phyloP scores from a whole-genome alignment of 169 alveolate species.

The Perkinsus chesapeaki region DNA sequence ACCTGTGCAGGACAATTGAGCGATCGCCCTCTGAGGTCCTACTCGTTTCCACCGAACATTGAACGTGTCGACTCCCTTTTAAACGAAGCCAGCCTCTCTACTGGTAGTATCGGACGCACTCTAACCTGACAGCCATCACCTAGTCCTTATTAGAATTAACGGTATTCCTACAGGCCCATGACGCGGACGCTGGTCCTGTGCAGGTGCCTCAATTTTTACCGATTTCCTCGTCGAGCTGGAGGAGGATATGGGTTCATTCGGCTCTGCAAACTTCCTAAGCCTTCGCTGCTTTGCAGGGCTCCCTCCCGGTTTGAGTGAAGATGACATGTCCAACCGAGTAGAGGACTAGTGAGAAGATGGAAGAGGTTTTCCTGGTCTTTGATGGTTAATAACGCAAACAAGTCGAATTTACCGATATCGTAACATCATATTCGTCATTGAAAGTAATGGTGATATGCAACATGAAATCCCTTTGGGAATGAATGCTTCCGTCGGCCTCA shows the following conservation, averaged over 20 bases:
- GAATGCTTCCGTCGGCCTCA: background rate
- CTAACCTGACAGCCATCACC: background rate
- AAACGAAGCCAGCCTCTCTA: background rate
- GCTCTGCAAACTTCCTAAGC: background rate
- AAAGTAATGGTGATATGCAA: background rate
- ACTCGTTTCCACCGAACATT: background rate
- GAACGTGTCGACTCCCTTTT: background rate
- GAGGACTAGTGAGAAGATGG: background rate
- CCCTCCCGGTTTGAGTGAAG: background rate
- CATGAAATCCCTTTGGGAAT: background rate
- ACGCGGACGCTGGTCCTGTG: background rate
- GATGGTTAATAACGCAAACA: no score
- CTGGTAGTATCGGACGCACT: background rate
- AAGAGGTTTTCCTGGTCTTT: no score
- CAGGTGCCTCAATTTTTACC: background rate
- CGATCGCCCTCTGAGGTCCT: background rate
- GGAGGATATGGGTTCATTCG: background rate
- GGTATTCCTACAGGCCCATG: background rate
- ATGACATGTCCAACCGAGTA: background rate
- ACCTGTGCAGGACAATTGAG: background rate
- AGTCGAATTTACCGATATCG: no score
- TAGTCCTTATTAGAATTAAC: background rate
- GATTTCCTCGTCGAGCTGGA: background rate
- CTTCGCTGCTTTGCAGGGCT: background rate
- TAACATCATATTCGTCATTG: no score